Percentiles rank a stretch among this genome's conserved stretches.
Evolutionary conservation across 345 rosid genomes (phyloP).

Genomic region (Citrus inodora): DNA sequence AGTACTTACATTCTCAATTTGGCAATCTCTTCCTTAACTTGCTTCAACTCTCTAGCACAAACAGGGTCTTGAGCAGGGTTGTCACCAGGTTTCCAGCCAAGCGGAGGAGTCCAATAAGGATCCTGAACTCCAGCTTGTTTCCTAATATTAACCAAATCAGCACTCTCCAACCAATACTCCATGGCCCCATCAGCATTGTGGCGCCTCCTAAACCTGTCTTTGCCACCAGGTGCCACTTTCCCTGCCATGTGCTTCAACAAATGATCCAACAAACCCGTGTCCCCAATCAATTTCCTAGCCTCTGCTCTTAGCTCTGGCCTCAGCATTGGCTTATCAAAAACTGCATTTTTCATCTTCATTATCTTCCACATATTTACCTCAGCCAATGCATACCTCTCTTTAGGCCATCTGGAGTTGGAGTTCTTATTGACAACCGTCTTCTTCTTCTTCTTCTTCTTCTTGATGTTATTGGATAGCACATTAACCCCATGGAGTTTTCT

Average conservation of each 20-base stretch:
- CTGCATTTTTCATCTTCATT: slow-evolving; percentile 75
- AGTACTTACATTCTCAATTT: slow-evolving; percentile 42
- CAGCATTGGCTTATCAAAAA: slow-evolving; percentile 59
- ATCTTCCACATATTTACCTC: slow-evolving; percentile 84
- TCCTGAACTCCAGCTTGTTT: slow-evolving; percentile 83
- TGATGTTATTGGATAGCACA: slow-evolving; percentile 26
- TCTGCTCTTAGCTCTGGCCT: slow-evolving; percentile 72
- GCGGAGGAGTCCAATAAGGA: slow-evolving; percentile 94
- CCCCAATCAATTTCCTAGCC: slow-evolving; percentile 90
- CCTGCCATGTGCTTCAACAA: slow-evolving; percentile 96
- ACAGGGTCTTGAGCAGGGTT: slow-evolving; percentile 77
- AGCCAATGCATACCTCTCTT: slow-evolving; percentile 79
- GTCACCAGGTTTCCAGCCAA: slow-evolving; percentile 93
- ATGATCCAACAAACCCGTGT: slow-evolving; percentile 93
- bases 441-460: slow-evolving; percentile 26
- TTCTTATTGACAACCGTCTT: slow-evolving; percentile 32
- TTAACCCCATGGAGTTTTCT: slow-evolving; percentile 32
- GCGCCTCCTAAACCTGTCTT: slow-evolving; percentile 77
- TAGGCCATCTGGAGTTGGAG: slow-evolving; percentile 69
- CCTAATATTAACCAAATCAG: slow-evolving; percentile 65
- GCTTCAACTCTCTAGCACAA: slow-evolving; percentile 62
- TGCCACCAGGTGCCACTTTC: slow-evolving; percentile 86
- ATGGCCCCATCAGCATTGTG: slow-evolving; percentile 95
- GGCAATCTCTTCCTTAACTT: slow-evolving; percentile 43
- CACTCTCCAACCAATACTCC: slow-evolving; percentile 94